phyloP scores from a whole-genome alignment of 345 rosid genomes.

The Dipteronia sinensis region DNA sequence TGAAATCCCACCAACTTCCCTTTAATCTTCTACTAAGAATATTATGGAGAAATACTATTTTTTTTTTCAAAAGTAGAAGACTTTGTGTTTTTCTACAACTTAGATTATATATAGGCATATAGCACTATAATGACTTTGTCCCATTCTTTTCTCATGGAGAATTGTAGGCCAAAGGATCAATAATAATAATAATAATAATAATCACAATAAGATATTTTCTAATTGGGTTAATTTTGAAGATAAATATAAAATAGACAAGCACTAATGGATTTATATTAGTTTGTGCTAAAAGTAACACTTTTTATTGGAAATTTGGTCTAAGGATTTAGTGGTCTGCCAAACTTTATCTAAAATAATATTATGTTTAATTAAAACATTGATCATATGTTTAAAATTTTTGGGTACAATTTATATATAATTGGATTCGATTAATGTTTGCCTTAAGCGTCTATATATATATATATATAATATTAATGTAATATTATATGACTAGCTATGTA shows the following conservation, averaged over 20 bases:
- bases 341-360: not conserved
- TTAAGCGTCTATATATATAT: no score
- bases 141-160: not conserved
- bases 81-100: no score
- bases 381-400: not conserved
- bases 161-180: not conserved
- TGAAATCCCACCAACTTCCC: slow-evolving; percentile 18
- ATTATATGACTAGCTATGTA: no score
- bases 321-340: not conserved
- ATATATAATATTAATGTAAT: no score
- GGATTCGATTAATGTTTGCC: no score
- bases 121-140: no score
- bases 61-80: no score
- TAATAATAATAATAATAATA: not conserved
- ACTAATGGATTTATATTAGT: not conserved
- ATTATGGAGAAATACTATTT: not conserved
- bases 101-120: no score
- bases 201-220: no score
- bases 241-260: not conserved
- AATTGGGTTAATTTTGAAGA: no score
- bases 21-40: not conserved
- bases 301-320: not conserved
- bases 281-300: not conserved
- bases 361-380: not conserved
- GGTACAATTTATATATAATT: no score